Percentiles rank a stretch among this genome's conserved stretches.
These are phyloP conservation scores for Citropsis articulata DNA, from an alignment of 345 rosid species.

Conservation along the genomic window DNA sequence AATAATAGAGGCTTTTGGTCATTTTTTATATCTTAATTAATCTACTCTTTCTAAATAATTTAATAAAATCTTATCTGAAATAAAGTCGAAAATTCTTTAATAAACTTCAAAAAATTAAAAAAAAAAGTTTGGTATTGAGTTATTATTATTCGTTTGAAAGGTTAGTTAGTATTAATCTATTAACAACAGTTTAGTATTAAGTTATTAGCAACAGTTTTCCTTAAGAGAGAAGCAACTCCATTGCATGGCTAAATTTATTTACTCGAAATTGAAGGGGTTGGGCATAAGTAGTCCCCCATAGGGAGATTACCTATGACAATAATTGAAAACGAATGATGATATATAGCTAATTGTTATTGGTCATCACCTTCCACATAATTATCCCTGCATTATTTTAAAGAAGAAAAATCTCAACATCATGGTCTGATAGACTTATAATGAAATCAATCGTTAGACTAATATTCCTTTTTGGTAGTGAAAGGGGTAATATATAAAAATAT, in stretches of 20 bases:
- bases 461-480: conserved; percentile 14
- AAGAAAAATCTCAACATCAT: conserved; percentile 20
- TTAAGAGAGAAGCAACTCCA: conserved; percentile 2
- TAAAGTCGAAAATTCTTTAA: not conserved
- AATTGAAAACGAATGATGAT: conserved; percentile 21
- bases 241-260: conserved; percentile 3
- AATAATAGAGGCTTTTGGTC: too few species aligned
- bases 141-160: not conserved
- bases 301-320: conserved; percentile 20
- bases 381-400: not conserved
- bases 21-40: too few species aligned
- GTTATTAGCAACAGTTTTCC: not conserved
- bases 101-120: too few species aligned
- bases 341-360: conserved; percentile 10
- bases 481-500: conserved; percentile 8
- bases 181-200: not conserved
- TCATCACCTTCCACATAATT: not conserved
- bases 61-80: too few species aligned
- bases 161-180: not conserved
- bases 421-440: conserved; percentile 9
- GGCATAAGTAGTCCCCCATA: not conserved
- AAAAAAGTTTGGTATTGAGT: too few species aligned
- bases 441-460: conserved; percentile 5
- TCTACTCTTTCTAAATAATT: too few species aligned
- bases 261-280: not conserved